Conservation (phyloP, 2,329 filamentous ascomycete species). For the Paracamarosporium sp. region DNA sequence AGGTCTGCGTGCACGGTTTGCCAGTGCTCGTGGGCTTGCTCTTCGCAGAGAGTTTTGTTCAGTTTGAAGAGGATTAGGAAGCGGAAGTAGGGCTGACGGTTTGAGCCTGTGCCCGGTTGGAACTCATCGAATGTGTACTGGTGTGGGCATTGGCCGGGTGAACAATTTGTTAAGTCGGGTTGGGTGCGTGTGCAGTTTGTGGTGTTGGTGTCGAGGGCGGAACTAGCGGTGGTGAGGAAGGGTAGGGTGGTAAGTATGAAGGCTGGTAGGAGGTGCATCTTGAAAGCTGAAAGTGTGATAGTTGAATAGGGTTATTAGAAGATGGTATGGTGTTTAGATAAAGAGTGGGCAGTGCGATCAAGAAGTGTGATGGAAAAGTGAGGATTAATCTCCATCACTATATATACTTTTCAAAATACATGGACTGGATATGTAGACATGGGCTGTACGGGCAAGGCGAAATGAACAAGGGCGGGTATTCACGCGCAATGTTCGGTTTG, state of each 20-base stretch:
- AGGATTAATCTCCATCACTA: too few relatives aligned
- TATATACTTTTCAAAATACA: neutral
- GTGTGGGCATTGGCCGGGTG: neutral
- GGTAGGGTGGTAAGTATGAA: too few relatives aligned
- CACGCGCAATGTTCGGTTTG: neutral
- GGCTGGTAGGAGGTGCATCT: neutral
- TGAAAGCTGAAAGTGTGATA: neutral
- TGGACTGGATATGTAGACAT: neutral
- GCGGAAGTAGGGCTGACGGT: conserved; percentile 4
- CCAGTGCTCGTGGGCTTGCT: conserved; percentile 14
- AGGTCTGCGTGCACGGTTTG: conserved; percentile 20
- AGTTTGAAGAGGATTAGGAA: conserved; percentile 7
- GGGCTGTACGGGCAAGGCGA: neutral
- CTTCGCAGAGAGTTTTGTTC: neutral
- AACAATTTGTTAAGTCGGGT: neutral
- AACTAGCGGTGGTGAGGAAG: neutral
- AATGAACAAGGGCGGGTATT: neutral
- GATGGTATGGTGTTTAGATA: neutral
- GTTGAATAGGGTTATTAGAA: neutral
- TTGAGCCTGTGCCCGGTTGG: neutral
- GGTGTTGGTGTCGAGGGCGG: neutral
- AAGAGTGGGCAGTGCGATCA: neutral
- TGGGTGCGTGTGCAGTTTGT: neutral
- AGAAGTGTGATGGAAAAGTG: too few relatives aligned
- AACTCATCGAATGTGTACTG: neutral